These are phyloP conservation scores for Lecanicillium sp. DNA, from an alignment of 2,329 filamentous ascomycete species.

Conservation along the genomic window DNA sequence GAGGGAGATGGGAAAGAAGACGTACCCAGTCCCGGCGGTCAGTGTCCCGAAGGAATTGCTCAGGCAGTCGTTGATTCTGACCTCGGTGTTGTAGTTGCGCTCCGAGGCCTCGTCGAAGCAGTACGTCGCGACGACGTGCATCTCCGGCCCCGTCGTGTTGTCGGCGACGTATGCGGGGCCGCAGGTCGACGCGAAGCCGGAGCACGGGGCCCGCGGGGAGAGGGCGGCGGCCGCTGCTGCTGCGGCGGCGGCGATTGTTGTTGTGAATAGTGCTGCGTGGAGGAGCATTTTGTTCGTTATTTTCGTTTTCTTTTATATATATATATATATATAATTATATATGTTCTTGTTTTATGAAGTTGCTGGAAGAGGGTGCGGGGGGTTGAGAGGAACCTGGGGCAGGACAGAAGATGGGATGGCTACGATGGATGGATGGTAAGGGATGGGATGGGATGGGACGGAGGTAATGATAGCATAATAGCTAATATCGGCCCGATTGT, in stretches of 20 bases:
- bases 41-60: conserved; percentile 3
- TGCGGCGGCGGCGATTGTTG: background rate
- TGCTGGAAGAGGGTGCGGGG: too few relatives aligned
- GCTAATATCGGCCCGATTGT: too few relatives aligned
- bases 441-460: too few relatives aligned
- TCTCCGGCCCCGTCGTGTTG: conserved; percentile 5
- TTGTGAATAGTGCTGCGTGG: too few relatives aligned
- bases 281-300: background rate
- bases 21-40: conserved; percentile 1
- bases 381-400: too few relatives aligned
- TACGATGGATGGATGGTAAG: too few relatives aligned
- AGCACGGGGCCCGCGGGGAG: background rate
- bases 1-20: too few relatives aligned
- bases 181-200: conserved; percentile 1
- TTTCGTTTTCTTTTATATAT: too few relatives aligned
- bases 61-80: conserved; percentile 1
- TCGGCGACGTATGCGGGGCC: conserved; percentile 1
- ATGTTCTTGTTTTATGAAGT: too few relatives aligned
- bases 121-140: conserved; percentile 7
- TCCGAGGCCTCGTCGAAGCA: conserved; percentile 1
- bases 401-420: too few relatives aligned
- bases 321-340: too few relatives aligned
- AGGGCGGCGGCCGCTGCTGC: background rate
- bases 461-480: too few relatives aligned
- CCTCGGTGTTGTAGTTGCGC: conserved; percentile 7